Percentiles rank a stretch among this genome's conserved stretches.
Evolutionary conservation across 2,329 filamentous ascomycete species (phyloP).

Genomic region (Fusarium sp.): DNA sequence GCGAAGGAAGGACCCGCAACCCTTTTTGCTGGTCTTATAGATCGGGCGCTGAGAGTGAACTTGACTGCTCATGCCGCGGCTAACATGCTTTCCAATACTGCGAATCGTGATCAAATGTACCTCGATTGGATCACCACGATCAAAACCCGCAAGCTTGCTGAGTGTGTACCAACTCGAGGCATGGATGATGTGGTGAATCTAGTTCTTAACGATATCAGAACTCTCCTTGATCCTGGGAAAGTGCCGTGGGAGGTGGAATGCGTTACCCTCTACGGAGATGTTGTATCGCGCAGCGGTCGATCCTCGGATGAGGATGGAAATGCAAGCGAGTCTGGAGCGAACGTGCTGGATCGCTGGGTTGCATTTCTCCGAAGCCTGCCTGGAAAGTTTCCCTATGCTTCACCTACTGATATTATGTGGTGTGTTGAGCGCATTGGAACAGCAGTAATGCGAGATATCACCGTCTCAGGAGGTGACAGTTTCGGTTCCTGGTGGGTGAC

Average conservation of each 20-base stretch:
- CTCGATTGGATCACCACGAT: constrained; percentile 84
- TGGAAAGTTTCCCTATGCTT: constrained; percentile 78
- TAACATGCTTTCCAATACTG: constrained; percentile 89
- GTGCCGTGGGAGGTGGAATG: constrained; percentile 75
- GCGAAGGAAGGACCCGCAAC: constrained; percentile 91
- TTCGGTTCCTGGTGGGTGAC: constrained; percentile 96
- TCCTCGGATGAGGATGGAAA: constrained; percentile 46
- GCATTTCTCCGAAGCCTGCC: constrained; percentile 78
- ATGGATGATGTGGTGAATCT: constrained; percentile 76
- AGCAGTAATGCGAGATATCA: constrained; percentile 83
- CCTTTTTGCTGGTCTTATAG: constrained; percentile 86
- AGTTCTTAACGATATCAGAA: constrained; percentile 75
- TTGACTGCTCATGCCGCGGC: constrained; percentile 93
- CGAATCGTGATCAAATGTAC: constrained; percentile 96
- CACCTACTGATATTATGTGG: constrained; percentile 78
- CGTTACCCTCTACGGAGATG: constrained; percentile 70
- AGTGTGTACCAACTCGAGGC: constrained; percentile 70
- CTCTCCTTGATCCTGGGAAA: constrained; percentile 76
- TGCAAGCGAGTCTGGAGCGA: constrained; percentile 61
- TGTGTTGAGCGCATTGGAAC: constrained; percentile 82
- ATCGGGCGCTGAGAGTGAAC: constrained; percentile 91
- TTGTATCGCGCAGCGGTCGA: constrained; percentile 62
- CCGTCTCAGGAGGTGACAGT: constrained; percentile 80
- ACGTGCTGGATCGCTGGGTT: constrained; percentile 83
- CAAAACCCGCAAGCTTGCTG: constrained; percentile 71